phyloP scores from a whole-genome alignment of 306 rosid species.

The Macrotyloma uniflorum region DNA sequence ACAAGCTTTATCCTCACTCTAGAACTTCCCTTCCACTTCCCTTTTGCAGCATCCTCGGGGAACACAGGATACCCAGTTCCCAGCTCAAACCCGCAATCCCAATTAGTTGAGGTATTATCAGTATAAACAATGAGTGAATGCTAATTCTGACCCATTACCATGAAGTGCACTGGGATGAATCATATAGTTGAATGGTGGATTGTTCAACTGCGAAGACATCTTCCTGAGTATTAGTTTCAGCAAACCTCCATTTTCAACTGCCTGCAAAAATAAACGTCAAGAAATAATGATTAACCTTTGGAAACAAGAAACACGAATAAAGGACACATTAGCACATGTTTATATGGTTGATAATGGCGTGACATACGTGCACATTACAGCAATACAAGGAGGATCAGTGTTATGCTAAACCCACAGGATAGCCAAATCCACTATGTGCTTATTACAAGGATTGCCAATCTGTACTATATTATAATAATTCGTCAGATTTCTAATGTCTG shows the following conservation, averaged over 20 bases:
- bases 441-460: constrained; percentile 11
- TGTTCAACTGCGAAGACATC: constrained; percentile 71
- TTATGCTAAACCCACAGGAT: not conserved
- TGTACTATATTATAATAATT: not conserved
- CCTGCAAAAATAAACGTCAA: constrained; percentile 52
- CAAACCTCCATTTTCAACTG: constrained; percentile 73
- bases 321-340: not conserved
- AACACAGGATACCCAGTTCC: constrained; percentile 81
- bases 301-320: constrained; percentile 1
- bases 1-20: constrained; percentile 24
- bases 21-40: constrained; percentile 52
- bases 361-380: not conserved
- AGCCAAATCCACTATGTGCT: not conserved
- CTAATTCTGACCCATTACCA: constrained; percentile 46
- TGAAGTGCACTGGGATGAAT: constrained; percentile 65
- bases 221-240: constrained; percentile 68
- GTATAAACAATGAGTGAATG: constrained; percentile 70
- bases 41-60: constrained; percentile 86
- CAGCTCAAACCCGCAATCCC: constrained; percentile 66
- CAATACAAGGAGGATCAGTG: constrained; percentile 4
- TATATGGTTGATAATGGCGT: constrained; percentile 14
- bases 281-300: constrained; percentile 1
- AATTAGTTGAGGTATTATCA: constrained; percentile 69
- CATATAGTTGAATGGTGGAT: constrained; percentile 79
- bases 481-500: not conserved